Base-by-base conservation (phyloP, 108 stramenopile species). In the Cyclostephanos tholiformis region DNA sequence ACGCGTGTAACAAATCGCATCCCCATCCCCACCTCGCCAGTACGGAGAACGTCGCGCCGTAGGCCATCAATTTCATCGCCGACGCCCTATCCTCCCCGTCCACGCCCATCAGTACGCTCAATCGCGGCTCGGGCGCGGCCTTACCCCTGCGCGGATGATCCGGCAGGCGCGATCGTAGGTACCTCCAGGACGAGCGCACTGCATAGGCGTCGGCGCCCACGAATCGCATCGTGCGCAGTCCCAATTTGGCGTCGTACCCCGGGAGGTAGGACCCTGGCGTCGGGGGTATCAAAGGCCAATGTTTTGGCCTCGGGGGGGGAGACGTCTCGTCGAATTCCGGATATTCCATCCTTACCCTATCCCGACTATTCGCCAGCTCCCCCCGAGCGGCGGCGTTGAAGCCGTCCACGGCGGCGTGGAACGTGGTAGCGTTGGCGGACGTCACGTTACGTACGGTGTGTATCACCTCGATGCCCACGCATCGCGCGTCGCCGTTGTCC, bases 361-460 rank as follows among this genome's bases (percentile, higher is more conserved):
- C 22, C 39, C 77, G 16, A 30, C 41, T 35, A 14, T 48, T n/a
- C 17, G 65, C 36, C 13, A 82, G 58, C 17, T 77, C 82, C n/a
- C 82, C 82, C 14, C 63, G 73, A 2, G 71, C 26, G 14, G 82
- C 76, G 11, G 76, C 70, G 55, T 82, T 36, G 53, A 77, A 82
- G 2, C 82, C 82, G 67, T 82, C 82, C 32, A 77, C 76, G 25
- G 76, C 76, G 17, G 76, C 80, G 71, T 82, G 80, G 23, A 65
- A 82, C 0, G 80, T 82, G 22, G 80, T 82, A 0, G 75, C 74
- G 71, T 82, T 82, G 4, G 63, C 80, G 50, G 43, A 23, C 0
- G 69, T 30, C 5, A 82, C 29, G 35, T 63, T 63, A n/a, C 64
- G 32, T 59, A 81, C 49, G 4, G 80, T 81, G 38, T 81, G 80